Evolutionary conservation across 345 rosid genomes (phyloP).

Genomic region (Lenwebbia sp.): DNA sequence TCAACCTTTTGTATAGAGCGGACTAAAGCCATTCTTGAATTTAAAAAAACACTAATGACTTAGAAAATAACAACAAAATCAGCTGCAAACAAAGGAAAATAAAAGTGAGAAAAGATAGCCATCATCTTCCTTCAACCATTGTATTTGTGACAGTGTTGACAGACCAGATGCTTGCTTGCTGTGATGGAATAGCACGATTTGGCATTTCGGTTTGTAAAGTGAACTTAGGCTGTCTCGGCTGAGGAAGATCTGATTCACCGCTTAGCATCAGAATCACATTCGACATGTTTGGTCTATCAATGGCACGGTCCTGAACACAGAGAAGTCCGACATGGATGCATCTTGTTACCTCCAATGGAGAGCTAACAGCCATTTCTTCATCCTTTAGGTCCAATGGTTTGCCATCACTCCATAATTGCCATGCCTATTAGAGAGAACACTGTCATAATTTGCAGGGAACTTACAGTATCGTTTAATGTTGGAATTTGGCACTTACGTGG

Average conservation of each 20-base stretch:
- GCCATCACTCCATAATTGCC: background rate
- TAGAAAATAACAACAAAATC: background rate
- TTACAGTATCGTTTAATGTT: background rate
- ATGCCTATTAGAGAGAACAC: background rate
- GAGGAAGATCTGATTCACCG: background rate
- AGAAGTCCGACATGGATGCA: slow-evolving; percentile 19
- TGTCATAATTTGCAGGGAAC: background rate
- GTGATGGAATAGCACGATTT: no score
- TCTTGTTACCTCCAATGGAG: background rate
- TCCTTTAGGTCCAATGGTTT: background rate
- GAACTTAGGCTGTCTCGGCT: background rate
- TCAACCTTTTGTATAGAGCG: background rate
- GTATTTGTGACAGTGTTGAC: no score
- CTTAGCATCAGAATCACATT: background rate
- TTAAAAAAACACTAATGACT: background rate
- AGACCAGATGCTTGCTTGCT: no score
- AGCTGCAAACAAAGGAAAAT: background rate
- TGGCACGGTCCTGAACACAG: slow-evolving; percentile 17
- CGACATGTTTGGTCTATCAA: slow-evolving; percentile 16
- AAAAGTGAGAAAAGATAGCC: no score
- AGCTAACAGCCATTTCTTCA: background rate
- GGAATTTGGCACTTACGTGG: background rate
- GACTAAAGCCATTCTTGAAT: background rate
- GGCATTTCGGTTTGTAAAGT: no score
- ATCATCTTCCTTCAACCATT: no score